Percentiles rank a stretch among this genome's conserved stretches.
Conservation (phyloP, 2,329 filamentous ascomycete genomes). For the Scopulariopsis brevicaulis region DNA sequence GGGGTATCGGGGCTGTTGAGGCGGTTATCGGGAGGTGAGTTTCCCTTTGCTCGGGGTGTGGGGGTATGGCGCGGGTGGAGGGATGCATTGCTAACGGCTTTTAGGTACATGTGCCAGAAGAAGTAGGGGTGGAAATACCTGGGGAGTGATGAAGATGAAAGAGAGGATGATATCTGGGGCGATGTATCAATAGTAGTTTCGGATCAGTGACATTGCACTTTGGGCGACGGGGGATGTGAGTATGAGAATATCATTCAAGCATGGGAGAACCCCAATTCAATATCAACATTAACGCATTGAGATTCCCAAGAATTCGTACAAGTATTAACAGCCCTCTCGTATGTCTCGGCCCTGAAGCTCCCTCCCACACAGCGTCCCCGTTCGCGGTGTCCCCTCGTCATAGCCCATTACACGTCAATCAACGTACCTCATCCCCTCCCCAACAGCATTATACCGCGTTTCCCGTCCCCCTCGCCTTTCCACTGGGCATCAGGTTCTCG, state of each 20-base stretch:
- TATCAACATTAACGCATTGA: background rate
- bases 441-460: too few relatives aligned
- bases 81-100: background rate
- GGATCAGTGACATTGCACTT: too few relatives aligned
- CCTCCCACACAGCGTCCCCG: background rate
- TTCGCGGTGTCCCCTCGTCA: too few relatives aligned
- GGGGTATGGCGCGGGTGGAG: too few relatives aligned
- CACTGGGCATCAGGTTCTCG: too few relatives aligned
- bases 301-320: background rate
- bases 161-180: background rate
- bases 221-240: too few relatives aligned
- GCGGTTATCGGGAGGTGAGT: constrained; percentile 35
- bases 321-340: background rate
- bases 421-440: too few relatives aligned
- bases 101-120: background rate
- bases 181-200: too few relatives aligned
- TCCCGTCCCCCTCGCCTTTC: too few relatives aligned
- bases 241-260: constrained; percentile 5
- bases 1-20: constrained; percentile 36
- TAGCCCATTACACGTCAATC: too few relatives aligned
- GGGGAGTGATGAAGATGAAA: background rate
- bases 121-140: background rate
- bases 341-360: background rate
- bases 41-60: constrained; percentile 1
- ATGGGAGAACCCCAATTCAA: constrained; percentile 17